Base-by-base conservation (phyloP, 1,284 basidiomycete species). In the Amylostereum chailletii region DNA sequence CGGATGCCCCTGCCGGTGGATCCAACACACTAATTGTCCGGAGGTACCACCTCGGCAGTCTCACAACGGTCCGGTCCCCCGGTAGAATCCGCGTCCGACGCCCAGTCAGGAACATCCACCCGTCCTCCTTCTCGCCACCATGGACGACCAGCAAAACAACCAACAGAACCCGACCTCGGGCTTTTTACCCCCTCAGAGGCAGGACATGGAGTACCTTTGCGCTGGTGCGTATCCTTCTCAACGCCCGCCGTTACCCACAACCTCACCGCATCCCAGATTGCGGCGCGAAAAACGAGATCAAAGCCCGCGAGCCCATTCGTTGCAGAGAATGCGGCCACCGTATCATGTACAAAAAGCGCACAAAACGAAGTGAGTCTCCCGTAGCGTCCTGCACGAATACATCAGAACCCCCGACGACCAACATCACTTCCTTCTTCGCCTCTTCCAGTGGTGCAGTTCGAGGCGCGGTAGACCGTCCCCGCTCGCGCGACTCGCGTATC, bases 301-400 rank as follows among this genome's bases (percentile, higher is more conserved):
- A 86, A 66, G 76, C 90, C n/a, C 75, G 90, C 53, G 95, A 99
- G 67, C 91, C 93, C 42, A 96, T 98, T 60, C 86, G 95, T 51
- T 99, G 95, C 71, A 80, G 90, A 60, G 94, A 98, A 66, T 99
- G 95, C 63, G 95, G 95, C 2, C 95, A 97, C 67, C 84, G 95
- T 55, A 94, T 99, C 66, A 96, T 99, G 92, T 98, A 97, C 75
- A 99, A 99, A 74, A 96, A 96, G 69, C 75, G 95, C 60, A 97
- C 94, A 26, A 91, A 84, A 65, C 77, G 92, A 74, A 96, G 95
- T 98, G 64, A 65, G 90, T 83, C n/a, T 46, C 34, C 26, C 45
- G 49, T 37, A 55, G 52, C 30, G 34, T 45, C 40, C 9, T 43
- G 38, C 48, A 41, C 19, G 19, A 19, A 19, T 19, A 19, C 19